Evolutionary conservation across 331 rosid species (phyloP).

Genomic region (Spiraea crenata): DNA sequence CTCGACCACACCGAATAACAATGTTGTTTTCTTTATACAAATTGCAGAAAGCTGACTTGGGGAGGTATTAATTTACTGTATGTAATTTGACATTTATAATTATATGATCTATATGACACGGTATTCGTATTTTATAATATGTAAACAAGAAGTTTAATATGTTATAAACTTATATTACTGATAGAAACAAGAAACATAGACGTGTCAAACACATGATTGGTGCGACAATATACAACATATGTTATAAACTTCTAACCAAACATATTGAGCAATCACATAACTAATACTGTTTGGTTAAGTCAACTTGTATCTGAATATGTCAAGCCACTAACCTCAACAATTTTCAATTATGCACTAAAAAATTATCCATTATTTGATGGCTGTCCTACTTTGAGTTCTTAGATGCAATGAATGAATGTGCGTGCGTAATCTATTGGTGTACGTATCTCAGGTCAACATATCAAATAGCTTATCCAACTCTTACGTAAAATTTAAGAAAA

Average conservation of each 20-base stretch:
- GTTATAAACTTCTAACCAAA: not conserved
- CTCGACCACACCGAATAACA: not conserved
- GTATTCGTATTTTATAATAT: too few species aligned
- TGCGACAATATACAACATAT: too few species aligned
- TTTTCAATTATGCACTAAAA: not conserved
- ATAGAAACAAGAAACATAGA: too few species aligned
- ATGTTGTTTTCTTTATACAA: not conserved
- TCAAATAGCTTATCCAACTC: not conserved
- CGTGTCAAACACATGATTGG: too few species aligned
- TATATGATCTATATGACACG: not conserved
- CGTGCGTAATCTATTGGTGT: too few species aligned
- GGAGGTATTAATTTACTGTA: not conserved
- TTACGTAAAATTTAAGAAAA: not conserved
- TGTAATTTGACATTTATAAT: not conserved
- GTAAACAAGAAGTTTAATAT: too few species aligned
- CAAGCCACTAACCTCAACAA: not conserved
- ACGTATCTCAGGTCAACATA: conserved; percentile 9
- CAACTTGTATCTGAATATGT: not conserved
- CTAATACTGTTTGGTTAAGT: not conserved
- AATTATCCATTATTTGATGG: not conserved
- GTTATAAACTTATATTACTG: too few species aligned
- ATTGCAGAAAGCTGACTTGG: conserved; percentile 13
- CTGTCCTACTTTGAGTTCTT: not conserved
- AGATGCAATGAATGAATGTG: not conserved
- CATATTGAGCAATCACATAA: not conserved